Conservation (phyloP, 2,329 filamentous ascomycete species). For the Diaporthe australafricana region DNA sequence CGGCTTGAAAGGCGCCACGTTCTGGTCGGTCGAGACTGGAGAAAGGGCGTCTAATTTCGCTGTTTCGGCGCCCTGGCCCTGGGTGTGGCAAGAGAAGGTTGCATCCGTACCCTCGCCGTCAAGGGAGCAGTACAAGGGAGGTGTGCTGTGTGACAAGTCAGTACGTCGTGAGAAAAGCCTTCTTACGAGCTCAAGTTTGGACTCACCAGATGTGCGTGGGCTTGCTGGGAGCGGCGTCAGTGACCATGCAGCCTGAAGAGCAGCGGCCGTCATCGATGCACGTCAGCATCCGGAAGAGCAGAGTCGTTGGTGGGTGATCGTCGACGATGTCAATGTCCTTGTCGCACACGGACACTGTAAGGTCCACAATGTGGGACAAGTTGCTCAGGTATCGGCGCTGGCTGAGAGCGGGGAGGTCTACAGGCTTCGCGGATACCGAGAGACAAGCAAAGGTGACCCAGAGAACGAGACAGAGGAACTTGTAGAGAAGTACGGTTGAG, state of each 20-base stretch:
- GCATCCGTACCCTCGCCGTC: not conserved
- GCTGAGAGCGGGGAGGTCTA: not conserved
- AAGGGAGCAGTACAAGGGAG: not conserved
- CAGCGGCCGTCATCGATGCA: not conserved
- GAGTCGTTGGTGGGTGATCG: too few species aligned
- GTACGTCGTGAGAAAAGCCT: not conserved
- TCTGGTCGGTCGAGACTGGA: not conserved
- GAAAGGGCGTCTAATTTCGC: not conserved
- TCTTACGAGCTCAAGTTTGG: not conserved
- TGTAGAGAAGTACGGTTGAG: not conserved
- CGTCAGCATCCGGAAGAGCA: not conserved
- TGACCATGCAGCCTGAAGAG: not conserved
- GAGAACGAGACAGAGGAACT: not conserved
- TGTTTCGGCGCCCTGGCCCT: not conserved
- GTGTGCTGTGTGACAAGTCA: not conserved
- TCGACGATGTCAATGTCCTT: not conserved
- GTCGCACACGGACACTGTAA: not conserved
- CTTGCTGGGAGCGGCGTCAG: not conserved
- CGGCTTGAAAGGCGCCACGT: not conserved
- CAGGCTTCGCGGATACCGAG: slow-evolving; percentile 1
- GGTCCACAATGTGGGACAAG: not conserved
- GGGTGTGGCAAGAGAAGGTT: not conserved
- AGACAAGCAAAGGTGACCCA: not conserved
- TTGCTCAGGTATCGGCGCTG: not conserved
- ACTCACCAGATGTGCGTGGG: not conserved